A percentile compares a stretch with the other conserved stretches of the same genome.
Evolutionary conservation across 768 basidiomycete species (phyloP).

Genomic region (Lepiota brunneoincarnata): DNA sequence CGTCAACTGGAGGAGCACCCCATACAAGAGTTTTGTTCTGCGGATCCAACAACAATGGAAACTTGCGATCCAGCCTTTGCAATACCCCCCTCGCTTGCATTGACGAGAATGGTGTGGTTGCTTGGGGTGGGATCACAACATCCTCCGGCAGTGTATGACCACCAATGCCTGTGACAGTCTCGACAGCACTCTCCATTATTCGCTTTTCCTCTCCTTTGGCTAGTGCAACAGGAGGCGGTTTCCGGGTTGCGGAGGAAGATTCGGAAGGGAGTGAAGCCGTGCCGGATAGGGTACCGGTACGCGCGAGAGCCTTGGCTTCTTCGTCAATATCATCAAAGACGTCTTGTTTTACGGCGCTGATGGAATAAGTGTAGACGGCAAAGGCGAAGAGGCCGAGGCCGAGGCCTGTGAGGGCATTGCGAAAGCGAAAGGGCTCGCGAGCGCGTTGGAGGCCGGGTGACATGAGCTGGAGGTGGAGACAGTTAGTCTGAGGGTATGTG

Average conservation of each 20-base stretch:
- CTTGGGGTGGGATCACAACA: conserved; percentile 4
- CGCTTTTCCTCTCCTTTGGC: background rate
- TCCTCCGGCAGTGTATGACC: background rate
- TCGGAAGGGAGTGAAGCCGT: conserved; percentile 2
- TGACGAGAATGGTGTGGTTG: conserved; percentile 1
- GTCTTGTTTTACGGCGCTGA: conserved; percentile 92
- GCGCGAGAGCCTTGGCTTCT: conserved; percentile 57
- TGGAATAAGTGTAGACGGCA: conserved; percentile 90
- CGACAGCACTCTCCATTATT: conserved; percentile 9
- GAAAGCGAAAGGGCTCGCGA: conserved; percentile 75
- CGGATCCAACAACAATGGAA: conserved; percentile 58
- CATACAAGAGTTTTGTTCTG: conserved; percentile 61
- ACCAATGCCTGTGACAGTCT: background rate
- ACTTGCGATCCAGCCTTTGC: conserved; percentile 38
- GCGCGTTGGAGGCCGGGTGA: conserved; percentile 88
- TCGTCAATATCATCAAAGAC: conserved; percentile 86
- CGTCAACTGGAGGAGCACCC: conserved; percentile 71
- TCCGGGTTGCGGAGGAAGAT: background rate
- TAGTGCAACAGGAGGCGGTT: conserved; percentile 1
- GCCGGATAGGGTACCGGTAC: conserved; percentile 9
- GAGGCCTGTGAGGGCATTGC: conserved; percentile 78
- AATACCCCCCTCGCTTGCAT: conserved; percentile 42
- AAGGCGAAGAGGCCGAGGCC: conserved; percentile 70
- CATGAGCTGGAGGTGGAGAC: conserved; percentile 53
- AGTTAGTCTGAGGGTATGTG: background rate